Base-by-base conservation (phyloP, 2,329 filamentous ascomycete genomes). In the Thielaviopsis ethacetica region DNA sequence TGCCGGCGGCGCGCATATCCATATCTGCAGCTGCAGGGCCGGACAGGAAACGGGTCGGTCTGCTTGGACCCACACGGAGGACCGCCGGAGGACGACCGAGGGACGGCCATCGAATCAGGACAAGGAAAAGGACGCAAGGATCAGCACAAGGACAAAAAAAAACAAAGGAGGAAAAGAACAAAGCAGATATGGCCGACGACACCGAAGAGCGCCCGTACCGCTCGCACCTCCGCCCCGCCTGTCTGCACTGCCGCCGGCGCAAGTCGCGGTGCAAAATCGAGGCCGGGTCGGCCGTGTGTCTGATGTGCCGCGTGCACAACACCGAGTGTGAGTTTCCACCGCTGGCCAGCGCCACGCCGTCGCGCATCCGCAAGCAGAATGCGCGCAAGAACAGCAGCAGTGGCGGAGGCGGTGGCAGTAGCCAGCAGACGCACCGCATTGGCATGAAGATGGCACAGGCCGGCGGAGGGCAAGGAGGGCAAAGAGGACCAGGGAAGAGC, bases 191-290 rank as follows among this genome's bases (percentile, higher is more conserved):
- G 26, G 51, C 38, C 17, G 22, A 30, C 41, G 59, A 61, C 21
- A 15, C 49, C n/a, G 55, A 61, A 58, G 59, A 61, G 34, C 73
- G 81, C 52, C 81, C 80, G 2, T 83, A 83, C 65, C 72, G 81
- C 61, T 83, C 80, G 7, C 81, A 83, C 68, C 75, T 81, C 62
- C 75, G 77, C 47, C 79, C 80, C 55, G 81, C 81, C 9, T 84
- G 81, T 68, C 70, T 79, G 57, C 70, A 79, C 15, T 84, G 81
- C 65, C 74, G 81, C 57, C 76, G 76, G 61, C 75, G 81, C 61
- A 83, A 83, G 66, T 81, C 79, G 1, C 73, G 81, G 63, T 84
- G 81, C 65, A 81, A 79, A 19, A 75, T 80, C 27, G 79, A 81
- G 64, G 68, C 76, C 15, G 72, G 74, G 4, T 73, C 76, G 1